A percentile compares a stretch with the other conserved stretches of the same genome.
Conservation (phyloP, 192 early-diverging fungal species). For the Coemansia sp. region DNA sequence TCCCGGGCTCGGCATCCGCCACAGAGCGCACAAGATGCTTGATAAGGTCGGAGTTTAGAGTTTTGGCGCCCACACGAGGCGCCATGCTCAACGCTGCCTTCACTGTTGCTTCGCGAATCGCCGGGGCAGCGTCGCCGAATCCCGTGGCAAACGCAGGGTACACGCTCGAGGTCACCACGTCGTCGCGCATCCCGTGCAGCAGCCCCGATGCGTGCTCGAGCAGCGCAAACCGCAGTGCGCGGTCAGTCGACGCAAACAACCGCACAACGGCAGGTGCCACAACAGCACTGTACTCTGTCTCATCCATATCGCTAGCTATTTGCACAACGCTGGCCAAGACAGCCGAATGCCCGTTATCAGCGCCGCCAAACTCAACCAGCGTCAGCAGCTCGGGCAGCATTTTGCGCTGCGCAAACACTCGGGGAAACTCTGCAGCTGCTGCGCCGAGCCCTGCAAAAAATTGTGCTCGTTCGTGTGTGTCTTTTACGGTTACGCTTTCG, state of each 20-base stretch:
- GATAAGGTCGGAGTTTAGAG: constrained; percentile 73
- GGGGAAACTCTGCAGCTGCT: constrained; percentile 74
- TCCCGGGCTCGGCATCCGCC: constrained; percentile 89
- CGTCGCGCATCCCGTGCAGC: constrained; percentile 66
- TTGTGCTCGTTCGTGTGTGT: constrained; percentile 78
- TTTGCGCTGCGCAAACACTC: constrained; percentile 85
- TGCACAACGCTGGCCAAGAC: constrained; percentile 79
- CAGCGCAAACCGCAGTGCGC: constrained; percentile 79
- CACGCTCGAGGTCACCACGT: constrained; percentile 75
- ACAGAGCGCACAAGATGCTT: constrained; percentile 87
- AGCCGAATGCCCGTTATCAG: constrained; percentile 57
- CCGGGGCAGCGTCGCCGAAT: constrained; percentile 81
- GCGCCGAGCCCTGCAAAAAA: constrained; percentile 79
- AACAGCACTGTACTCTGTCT: constrained; percentile 63
- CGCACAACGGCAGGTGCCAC: constrained; percentile 75
- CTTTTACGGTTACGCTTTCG: constrained; percentile 92
- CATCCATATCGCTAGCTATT: constrained; percentile 70
- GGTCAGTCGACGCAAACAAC: constrained; percentile 85
- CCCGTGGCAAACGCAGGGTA: constrained; percentile 86
- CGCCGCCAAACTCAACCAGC: constrained; percentile 75
- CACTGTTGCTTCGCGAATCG: constrained; percentile 89
- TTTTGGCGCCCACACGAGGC: constrained; percentile 60
- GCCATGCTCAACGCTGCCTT: constrained; percentile 78
- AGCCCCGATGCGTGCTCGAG: constrained; percentile 78
- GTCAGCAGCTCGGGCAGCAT: constrained; percentile 89